Base-by-base conservation (phyloP, 1,284 basidiomycete genomes). In the Ceratobasidium sp. region DNA sequence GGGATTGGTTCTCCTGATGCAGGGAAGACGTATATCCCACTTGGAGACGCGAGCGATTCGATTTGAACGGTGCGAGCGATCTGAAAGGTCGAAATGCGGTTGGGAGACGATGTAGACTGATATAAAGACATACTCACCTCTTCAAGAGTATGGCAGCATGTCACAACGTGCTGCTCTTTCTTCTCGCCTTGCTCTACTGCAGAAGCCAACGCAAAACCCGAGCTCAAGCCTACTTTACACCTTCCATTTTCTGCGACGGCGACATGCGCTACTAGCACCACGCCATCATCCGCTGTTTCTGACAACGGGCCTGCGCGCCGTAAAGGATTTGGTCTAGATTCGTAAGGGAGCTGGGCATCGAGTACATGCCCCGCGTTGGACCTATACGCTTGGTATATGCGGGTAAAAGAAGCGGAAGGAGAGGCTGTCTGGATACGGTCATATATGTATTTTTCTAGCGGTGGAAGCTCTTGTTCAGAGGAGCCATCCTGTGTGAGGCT, bases 121-220 rank as follows among this genome's bases (percentile, higher is more conserved):
- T n/a, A 41, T 5, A 19, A 8, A 29, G 22, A 49, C 48, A 31
- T 34, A 79, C 85, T 80, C 78, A 85, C 89, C 85, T 89, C 85
- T 78, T 89, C 87, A 31, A 92, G 79, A 1, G 90, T 91, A 79
- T 92, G 91, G 4, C 88, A 88, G 77, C 90, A 92, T 0, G 88
- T 88, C 14, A 91, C 79, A 31, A 91, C 79, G 11, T 88, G 76
- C 1, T 82, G 81, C 0, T 79, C 53, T 14, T 46, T 39, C 34
- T 68, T 76, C 41, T 37, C 54, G 7, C 22, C 49, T 31, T 85
- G 83, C 2, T 79, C 81, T 4, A 79, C 80, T 19, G 80, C 78
- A 1, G 79, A 74, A 37, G 79, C 77, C 61, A 92, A 78, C 1
- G 85, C 86, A 80, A 92, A 92, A 0, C 88, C 90, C 8, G 89